phyloP scores from a whole-genome alignment of 306 rosid species.

The Mimosa bimucronata region DNA sequence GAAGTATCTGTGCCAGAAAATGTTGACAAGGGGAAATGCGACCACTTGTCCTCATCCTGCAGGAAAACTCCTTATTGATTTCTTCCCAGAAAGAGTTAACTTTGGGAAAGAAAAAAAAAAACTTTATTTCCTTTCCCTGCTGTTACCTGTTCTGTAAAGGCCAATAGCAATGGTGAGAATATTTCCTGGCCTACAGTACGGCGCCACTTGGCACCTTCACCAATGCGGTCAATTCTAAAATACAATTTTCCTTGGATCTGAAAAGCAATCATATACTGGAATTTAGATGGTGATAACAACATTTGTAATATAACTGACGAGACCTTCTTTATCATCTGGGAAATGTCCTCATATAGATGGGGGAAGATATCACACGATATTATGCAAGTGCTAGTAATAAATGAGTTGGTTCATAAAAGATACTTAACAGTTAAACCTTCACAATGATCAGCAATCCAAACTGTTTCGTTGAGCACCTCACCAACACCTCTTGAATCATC shows the following conservation, averaged over 20 bases:
- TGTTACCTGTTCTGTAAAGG: constrained; percentile 83
- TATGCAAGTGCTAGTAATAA: constrained; percentile 16
- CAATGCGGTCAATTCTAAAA: constrained; percentile 71
- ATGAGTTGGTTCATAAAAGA: constrained; percentile 16
- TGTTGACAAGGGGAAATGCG: constrained; percentile 46
- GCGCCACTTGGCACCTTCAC: constrained; percentile 94
- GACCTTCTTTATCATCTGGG: background rate
- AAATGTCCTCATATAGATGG: constrained; percentile 20
- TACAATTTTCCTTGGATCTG: constrained; percentile 87
- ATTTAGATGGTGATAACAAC: constrained; percentile 26
- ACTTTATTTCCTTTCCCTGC: background rate
- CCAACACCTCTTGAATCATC: constrained; percentile 95
- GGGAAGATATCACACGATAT: constrained; percentile 30
- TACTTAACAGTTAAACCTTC: constrained; percentile 82
- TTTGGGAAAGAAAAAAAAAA: background rate
- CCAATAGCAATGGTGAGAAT: constrained; percentile 86
- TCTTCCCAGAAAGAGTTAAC: background rate
- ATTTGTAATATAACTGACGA: background rate
- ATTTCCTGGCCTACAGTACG: constrained; percentile 93
- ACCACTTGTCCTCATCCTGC: constrained; percentile 65
- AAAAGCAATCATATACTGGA: constrained; percentile 31
- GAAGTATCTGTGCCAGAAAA: constrained; percentile 63
- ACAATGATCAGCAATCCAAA: constrained; percentile 64
- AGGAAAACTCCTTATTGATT: constrained; percentile 19
- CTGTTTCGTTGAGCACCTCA: constrained; percentile 86